phyloP scores from a whole-genome alignment of 2,329 filamentous ascomycete species.

The Cercospora berteroae region DNA sequence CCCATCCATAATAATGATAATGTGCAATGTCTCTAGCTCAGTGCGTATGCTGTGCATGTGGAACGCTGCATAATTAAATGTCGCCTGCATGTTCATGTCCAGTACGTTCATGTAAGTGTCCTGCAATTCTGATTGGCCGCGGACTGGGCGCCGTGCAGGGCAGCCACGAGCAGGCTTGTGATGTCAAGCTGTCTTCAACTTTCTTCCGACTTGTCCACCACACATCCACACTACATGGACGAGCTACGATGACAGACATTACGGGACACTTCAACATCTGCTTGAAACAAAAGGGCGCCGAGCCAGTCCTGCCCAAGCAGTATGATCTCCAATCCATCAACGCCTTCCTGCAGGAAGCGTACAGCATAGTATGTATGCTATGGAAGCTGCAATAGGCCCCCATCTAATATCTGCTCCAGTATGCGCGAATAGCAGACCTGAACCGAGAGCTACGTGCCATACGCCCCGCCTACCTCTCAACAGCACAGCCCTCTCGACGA shows the following conservation, averaged over 20 bases:
- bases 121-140: too few relatives aligned
- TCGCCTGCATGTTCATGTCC: too few relatives aligned
- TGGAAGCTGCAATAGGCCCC: constrained; percentile 33
- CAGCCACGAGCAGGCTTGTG: neutral
- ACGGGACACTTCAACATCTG: constrained; percentile 68
- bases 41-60: too few relatives aligned
- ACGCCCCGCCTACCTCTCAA: constrained; percentile 87
- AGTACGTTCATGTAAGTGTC: too few relatives aligned
- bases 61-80: too few relatives aligned
- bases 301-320: constrained; percentile 47
- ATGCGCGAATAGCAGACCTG: constrained; percentile 78
- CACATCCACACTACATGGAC: constrained; percentile 2
- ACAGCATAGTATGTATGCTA: constrained; percentile 69
- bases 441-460: constrained; percentile 77
- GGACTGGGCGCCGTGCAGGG: neutral
- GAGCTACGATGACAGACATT: constrained; percentile 53
- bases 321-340: constrained; percentile 57
- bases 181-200: constrained; percentile 14
- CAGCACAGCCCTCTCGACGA: constrained; percentile 59
- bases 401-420: constrained; percentile 54
- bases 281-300: constrained; percentile 57
- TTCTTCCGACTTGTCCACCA: neutral
- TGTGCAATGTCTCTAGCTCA: too few relatives aligned
- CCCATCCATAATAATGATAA: too few relatives aligned
- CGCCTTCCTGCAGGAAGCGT: constrained; percentile 89